Evolutionary conservation across 257 asterid species (phyloP).

Genomic region (Schizonepeta tenuifolia): DNA sequence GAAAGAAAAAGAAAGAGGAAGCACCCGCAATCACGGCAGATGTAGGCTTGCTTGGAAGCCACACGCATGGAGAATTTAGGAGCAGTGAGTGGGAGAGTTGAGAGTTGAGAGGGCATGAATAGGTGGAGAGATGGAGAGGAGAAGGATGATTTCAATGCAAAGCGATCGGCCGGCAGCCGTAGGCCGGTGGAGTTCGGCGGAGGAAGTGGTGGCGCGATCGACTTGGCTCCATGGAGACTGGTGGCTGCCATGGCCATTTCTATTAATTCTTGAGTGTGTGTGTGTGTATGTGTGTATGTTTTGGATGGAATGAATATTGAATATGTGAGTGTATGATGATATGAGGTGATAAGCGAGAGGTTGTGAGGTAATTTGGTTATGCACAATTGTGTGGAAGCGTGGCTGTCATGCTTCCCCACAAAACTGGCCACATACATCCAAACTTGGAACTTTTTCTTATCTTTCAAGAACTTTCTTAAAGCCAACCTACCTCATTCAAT

Average conservation of each 20-base stretch:
- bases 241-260: slow-evolving; percentile 67
- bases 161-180: slow-evolving; percentile 46
- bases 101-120: slow-evolving; percentile 45
- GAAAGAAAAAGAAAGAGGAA: background rate
- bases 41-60: slow-evolving; percentile 83
- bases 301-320: background rate
- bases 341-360: slow-evolving; percentile 44
- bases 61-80: slow-evolving; percentile 79
- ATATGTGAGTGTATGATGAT: background rate
- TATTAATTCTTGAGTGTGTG: slow-evolving; percentile 8
- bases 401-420: slow-evolving; percentile 69
- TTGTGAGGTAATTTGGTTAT: slow-evolving; percentile 35
- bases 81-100: slow-evolving; percentile 51
- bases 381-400: slow-evolving; percentile 48
- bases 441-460: slow-evolving; percentile 38
- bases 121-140: slow-evolving; percentile 61
- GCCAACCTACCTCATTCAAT: background rate
- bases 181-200: slow-evolving; percentile 44
- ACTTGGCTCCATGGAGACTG: slow-evolving; percentile 44
- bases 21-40: slow-evolving; percentile 98
- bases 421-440: slow-evolving; percentile 25
- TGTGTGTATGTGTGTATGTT: background rate
- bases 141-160: slow-evolving; percentile 71
- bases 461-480: slow-evolving; percentile 24
- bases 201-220: slow-evolving; percentile 35